Evolutionary conservation across 371 early-diverging fungal species (phyloP).

Genomic region (Umbelopsis sp.): DNA sequence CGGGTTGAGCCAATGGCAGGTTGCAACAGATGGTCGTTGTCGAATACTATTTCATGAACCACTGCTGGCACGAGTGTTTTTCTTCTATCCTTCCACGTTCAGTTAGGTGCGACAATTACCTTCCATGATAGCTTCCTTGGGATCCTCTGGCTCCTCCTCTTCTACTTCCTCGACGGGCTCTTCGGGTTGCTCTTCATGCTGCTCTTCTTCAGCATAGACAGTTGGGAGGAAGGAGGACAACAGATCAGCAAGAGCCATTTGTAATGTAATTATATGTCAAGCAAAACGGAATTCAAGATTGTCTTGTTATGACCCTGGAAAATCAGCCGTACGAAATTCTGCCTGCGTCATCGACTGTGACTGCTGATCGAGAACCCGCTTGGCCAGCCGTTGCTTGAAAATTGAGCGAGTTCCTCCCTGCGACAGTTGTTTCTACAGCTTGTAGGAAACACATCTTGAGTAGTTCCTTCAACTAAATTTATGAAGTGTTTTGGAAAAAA

Average conservation of each 20-base stretch:
- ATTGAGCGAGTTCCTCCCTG: too few relatives aligned
- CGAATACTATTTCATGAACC: too few relatives aligned
- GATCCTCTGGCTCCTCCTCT: constrained; percentile 51
- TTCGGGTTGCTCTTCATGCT: constrained; percentile 23
- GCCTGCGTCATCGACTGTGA: constrained; percentile 17
- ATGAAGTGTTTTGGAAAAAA: too few relatives aligned
- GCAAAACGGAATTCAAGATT: constrained; percentile 18
- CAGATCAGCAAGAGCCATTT: constrained; percentile 55
- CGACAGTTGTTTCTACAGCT: too few relatives aligned
- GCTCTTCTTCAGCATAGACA: constrained; percentile 47
- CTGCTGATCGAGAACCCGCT: neutral
- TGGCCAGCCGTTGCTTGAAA: too few relatives aligned
- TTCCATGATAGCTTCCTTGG: constrained; percentile 51
- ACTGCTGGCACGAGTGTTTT: neutral
- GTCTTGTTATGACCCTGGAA: constrained; percentile 14
- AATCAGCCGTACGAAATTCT: constrained; percentile 6
- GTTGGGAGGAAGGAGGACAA: constrained; percentile 55
- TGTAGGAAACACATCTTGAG: too few relatives aligned
- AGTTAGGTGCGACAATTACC: constrained; percentile 29
- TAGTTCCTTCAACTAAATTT: too few relatives aligned
- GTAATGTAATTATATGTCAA: constrained; percentile 5
- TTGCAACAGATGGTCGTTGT: too few relatives aligned
- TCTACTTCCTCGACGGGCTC: constrained; percentile 34
- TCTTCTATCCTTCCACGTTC: neutral
- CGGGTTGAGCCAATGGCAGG: too few relatives aligned